These are phyloP conservation scores for Didymella pomorum DNA, from an alignment of 2,329 filamentous ascomycete genomes.

Conservation along the genomic window DNA sequence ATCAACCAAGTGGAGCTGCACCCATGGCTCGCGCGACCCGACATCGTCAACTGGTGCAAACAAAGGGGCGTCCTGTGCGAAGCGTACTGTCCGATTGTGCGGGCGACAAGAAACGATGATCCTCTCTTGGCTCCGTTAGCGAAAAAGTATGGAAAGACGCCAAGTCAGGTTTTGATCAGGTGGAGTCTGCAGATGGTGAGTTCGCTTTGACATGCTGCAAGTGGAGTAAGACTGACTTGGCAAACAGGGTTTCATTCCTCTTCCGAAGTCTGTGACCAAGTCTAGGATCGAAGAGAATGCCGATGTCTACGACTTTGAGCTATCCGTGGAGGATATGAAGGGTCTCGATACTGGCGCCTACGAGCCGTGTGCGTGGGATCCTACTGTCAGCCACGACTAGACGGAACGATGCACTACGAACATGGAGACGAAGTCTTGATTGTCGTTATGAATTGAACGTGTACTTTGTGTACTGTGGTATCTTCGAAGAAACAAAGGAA, in stretches of 20 bases:
- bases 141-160: slow-evolving; percentile 66
- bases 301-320: slow-evolving; percentile 67
- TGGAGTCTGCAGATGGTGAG: slow-evolving; percentile 61
- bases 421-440: slow-evolving; percentile 7
- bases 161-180: slow-evolving; percentile 65
- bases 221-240: not conserved
- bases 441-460: slow-evolving; percentile 1
- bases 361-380: slow-evolving; percentile 67
- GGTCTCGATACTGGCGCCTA: slow-evolving; percentile 63
- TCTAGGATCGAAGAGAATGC: slow-evolving; percentile 68
- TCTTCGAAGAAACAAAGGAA: slow-evolving; percentile 14
- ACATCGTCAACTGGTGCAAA: slow-evolving; percentile 80
- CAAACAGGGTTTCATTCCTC: slow-evolving; percentile 64
- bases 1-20: slow-evolving; percentile 87
- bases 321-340: slow-evolving; percentile 66
- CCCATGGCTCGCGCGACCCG: slow-evolving; percentile 81
- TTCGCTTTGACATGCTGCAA: not conserved
- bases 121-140: slow-evolving; percentile 59
- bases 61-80: slow-evolving; percentile 59
- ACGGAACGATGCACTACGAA: slow-evolving; percentile 1
- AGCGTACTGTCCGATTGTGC: slow-evolving; percentile 58
- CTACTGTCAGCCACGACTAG: slow-evolving; percentile 55
- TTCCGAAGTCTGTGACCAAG: slow-evolving; percentile 69
- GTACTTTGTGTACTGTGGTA: slow-evolving; percentile 18
- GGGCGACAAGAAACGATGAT: slow-evolving; percentile 60